Percentiles rank a stretch among this genome's conserved stretches.
Evolutionary conservation across 345 rosid species (phyloP).

Genomic region (Adansonia digitata): DNA sequence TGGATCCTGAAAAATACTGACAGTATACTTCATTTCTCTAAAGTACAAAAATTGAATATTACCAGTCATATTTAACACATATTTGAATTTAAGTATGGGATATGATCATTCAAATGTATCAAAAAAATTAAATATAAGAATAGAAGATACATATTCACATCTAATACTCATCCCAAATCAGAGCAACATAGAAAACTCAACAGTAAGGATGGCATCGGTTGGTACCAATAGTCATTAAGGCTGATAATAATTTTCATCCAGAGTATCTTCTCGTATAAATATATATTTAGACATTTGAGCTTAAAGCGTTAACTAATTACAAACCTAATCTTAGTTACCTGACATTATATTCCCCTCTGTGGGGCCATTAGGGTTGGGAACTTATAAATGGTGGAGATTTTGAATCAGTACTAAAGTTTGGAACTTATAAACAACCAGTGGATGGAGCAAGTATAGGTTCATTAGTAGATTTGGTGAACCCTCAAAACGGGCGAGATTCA

Average conservation of each 20-base stretch:
- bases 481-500: neutral
- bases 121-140: too few species aligned
- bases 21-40: too few species aligned
- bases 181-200: too few species aligned
- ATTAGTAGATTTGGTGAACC: conserved; percentile 14
- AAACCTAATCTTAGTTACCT: neutral
- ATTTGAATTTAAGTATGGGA: too few species aligned
- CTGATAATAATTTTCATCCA: conserved; percentile 9
- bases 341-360: neutral
- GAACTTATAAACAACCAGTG: neutral
- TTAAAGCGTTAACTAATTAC: neutral
- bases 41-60: too few species aligned
- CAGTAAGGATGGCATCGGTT: neutral
- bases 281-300: conserved; percentile 4
- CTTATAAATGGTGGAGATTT: neutral
- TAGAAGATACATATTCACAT: too few species aligned
- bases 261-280: conserved; percentile 8
- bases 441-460: conserved; percentile 10
- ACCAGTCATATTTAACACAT: too few species aligned
- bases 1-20: too few species aligned
- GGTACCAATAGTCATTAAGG: neutral
- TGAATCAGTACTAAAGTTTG: neutral
- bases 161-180: too few species aligned
- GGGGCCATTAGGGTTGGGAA: neutral
- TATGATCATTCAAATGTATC: too few species aligned